phyloP scores from a whole-genome alignment of 2,329 filamentous ascomycete species.

The Endocalyx cinctus region DNA sequence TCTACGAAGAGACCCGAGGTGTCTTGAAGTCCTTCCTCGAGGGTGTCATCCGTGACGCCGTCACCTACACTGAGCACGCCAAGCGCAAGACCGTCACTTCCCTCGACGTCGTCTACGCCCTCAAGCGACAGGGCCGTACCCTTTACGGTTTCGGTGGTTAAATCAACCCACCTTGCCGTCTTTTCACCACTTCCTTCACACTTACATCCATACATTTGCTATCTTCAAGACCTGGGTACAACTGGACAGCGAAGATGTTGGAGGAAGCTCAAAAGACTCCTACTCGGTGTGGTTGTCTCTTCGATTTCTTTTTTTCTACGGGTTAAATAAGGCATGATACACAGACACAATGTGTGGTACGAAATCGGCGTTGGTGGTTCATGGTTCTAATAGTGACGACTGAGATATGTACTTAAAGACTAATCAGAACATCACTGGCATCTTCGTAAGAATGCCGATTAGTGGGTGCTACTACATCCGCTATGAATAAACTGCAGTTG shows the following conservation, averaged over 20 bases:
- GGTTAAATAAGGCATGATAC: constrained; percentile 26
- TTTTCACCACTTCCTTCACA: too few relatives aligned
- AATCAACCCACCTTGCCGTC: constrained; percentile 8
- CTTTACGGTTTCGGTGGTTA: constrained; percentile 68
- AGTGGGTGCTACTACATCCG: too few relatives aligned
- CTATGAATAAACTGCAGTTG: constrained; percentile 23
- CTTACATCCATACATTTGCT: too few relatives aligned
- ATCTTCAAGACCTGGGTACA: too few relatives aligned
- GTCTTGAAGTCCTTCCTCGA: constrained; percentile 82
- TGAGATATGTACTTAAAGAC: too few relatives aligned
- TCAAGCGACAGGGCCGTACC: constrained; percentile 62
- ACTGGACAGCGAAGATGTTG: too few relatives aligned
- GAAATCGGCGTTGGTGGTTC: constrained; percentile 27
- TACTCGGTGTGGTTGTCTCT: neutral
- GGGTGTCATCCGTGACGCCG: constrained; percentile 72
- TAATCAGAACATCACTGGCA: too few relatives aligned
- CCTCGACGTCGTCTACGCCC: constrained; percentile 59
- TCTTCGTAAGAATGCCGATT: too few relatives aligned
- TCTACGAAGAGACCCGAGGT: constrained; percentile 79
- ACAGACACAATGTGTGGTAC: constrained; percentile 16
- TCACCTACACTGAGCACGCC: constrained; percentile 80
- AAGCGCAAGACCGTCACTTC: constrained; percentile 72
- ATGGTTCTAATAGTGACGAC: constrained; percentile 20
- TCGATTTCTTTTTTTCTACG: constrained; percentile 4
- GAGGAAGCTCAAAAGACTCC: too few relatives aligned